phyloP scores from a whole-genome alignment of 164 flowering plant species.

The Cinnamomum micranthum region DNA sequence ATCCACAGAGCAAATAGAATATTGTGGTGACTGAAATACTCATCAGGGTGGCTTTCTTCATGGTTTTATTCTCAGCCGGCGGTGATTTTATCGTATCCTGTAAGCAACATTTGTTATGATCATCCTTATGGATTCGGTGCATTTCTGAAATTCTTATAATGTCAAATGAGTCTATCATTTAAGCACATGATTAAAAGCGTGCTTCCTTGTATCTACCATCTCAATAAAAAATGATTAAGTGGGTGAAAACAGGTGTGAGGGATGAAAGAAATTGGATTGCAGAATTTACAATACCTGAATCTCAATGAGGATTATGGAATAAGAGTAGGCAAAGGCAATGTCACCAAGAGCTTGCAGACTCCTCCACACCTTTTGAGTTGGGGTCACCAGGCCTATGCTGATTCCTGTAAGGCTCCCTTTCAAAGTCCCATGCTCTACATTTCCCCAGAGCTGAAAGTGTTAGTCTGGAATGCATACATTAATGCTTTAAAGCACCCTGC shows the following conservation, averaged over 20 bases:
- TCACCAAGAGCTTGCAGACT: constrained; percentile 35
- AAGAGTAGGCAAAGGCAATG: constrained; percentile 41
- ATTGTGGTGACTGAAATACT: constrained; percentile 45
- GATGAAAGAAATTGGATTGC: not conserved
- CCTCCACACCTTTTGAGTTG: constrained; percentile 26
- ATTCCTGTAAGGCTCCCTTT: constrained; percentile 29
- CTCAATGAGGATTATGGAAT: constrained; percentile 32
- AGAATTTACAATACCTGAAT: constrained; percentile 25
- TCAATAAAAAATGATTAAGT: no score
- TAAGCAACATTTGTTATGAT: not conserved
- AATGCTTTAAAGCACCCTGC: not conserved
- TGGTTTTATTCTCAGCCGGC: constrained; percentile 46
- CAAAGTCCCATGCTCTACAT: constrained; percentile 36
- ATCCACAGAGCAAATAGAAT: constrained; percentile 65
- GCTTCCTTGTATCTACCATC: not conserved
- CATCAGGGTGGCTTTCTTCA: constrained; percentile 55
- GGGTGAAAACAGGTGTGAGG: not conserved
- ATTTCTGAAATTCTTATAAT: not conserved
- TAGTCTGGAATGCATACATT: not conserved
- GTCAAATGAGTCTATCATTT: not conserved
- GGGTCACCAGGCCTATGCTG: constrained; percentile 19
- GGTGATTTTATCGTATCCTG: constrained; percentile 25
- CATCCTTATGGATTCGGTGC: not conserved
- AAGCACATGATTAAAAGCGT: not conserved
- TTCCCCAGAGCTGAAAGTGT: not conserved